Evolutionary conservation across 495 filamentous ascomycete species (phyloP).

Genomic region (Chaetomium cochliodes): DNA sequence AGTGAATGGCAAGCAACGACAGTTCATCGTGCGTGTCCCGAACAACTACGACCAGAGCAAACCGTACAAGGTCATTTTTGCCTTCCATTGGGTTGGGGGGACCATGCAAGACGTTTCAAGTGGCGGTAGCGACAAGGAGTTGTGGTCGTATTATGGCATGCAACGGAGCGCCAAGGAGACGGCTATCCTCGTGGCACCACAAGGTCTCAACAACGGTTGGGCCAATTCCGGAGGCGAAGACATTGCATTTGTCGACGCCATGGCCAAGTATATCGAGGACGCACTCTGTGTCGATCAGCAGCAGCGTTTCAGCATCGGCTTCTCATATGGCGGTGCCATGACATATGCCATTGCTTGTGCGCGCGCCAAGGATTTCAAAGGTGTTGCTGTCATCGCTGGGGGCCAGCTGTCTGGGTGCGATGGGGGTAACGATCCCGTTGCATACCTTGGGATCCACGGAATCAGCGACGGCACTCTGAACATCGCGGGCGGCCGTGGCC

Average conservation of each 20-base stretch:
- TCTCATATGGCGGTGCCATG: slow-evolving; percentile 51
- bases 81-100: slow-evolving; percentile 43
- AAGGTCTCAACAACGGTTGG: slow-evolving; percentile 47
- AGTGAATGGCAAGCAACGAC: slow-evolving; percentile 22
- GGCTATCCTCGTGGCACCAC: slow-evolving; percentile 46
- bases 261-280: slow-evolving; percentile 40
- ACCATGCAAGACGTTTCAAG: slow-evolving; percentile 36
- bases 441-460: slow-evolving; percentile 47
- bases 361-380: slow-evolving; percentile 42
- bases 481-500: slow-evolving; percentile 33
- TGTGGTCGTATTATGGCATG: slow-evolving; percentile 41
- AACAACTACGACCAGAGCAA: slow-evolving; percentile 45
- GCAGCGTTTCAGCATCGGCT: slow-evolving; percentile 47
- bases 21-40: slow-evolving; percentile 44
- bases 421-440: slow-evolving; percentile 37
- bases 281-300: slow-evolving; percentile 45
- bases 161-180: slow-evolving; percentile 38
- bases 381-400: slow-evolving; percentile 44
- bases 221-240: slow-evolving; percentile 45
- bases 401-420: slow-evolving; percentile 35
- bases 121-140: slow-evolving; percentile 26
- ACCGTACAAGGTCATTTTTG: slow-evolving; percentile 46
- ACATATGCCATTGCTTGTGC: slow-evolving; percentile 44
- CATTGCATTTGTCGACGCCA: slow-evolving; percentile 42
- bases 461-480: slow-evolving; percentile 40